Evolutionary conservation across 208 protist genomes (phyloP).

Genomic region (Crithidia acanthocephali): DNA sequence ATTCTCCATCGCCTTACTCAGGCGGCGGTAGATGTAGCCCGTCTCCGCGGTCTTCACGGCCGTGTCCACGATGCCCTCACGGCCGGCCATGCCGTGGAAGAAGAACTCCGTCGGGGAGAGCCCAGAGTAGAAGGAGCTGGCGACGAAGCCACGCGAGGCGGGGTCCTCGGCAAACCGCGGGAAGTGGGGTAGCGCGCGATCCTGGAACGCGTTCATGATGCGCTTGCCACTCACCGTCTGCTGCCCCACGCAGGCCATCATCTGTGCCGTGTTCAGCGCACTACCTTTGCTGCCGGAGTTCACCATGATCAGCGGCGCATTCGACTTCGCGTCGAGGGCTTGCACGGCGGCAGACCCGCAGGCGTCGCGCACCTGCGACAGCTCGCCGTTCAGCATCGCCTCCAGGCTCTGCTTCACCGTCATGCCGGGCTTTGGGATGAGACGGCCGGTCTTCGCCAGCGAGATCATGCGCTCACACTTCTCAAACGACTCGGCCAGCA

Average conservation of each 20-base stretch:
- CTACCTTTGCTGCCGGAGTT: conserved; percentile 97
- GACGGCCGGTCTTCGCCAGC: conserved; percentile 91
- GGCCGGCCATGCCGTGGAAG: conserved; percentile 99
- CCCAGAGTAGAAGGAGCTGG: conserved; percentile 98
- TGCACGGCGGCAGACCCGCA: conserved; percentile 96
- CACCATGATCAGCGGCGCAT: conserved; percentile 99
- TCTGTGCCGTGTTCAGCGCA: conserved; percentile 99
- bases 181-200: conserved; percentile 99
- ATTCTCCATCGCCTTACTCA: conserved; percentile 99
- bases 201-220: conserved; percentile 98
- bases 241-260: conserved; percentile 99
- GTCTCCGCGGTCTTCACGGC: conserved; percentile 99
- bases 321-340: conserved; percentile 93
- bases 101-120: conserved; percentile 99
- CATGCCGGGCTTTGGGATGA: conserved; percentile 95
- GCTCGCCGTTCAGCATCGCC: conserved; percentile 93
- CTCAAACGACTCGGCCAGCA: conserved; percentile 95
- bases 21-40: conserved; percentile 99
- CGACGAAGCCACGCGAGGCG: conserved; percentile 98
- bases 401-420: conserved; percentile 96
- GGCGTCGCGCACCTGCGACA: conserved; percentile 98
- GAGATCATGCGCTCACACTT: conserved; percentile 94
- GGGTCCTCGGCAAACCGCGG: conserved; percentile 80
- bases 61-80: conserved; percentile 99
- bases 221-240: conserved; percentile 98